Conservation (phyloP, 345 rosid species). For the Syzygium jambos region DNA sequence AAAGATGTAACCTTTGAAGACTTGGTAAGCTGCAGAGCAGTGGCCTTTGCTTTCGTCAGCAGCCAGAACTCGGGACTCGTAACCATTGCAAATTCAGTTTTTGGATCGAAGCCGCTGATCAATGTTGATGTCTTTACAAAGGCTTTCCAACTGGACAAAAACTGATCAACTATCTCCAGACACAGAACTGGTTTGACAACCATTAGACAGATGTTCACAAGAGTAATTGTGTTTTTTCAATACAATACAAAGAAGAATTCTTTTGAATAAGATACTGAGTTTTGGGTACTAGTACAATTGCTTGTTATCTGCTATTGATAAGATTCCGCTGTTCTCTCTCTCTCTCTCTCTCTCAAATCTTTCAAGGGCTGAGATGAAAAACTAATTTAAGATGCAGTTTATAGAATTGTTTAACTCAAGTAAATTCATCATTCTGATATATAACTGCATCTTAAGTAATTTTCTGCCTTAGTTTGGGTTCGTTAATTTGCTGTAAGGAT, state of each 20-base stretch:
- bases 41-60: conserved; percentile 1
- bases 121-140: not conserved
- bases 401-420: not conserved
- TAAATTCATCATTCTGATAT: not conserved
- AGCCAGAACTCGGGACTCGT: conserved; percentile 6
- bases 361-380: not conserved
- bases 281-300: not conserved
- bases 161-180: not conserved
- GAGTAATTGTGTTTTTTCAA: not conserved
- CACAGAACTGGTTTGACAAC: conserved; percentile 6
- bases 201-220: not conserved
- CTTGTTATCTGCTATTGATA: not conserved
- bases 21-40: not conserved
- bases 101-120: conserved; percentile 5
- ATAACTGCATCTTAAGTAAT: not conserved
- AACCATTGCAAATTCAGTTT: conserved; percentile 1
- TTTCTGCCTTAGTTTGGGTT: not conserved
- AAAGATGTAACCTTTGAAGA: not conserved
- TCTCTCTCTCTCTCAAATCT: no score
- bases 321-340: not conserved
- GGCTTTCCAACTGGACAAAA: conserved; percentile 2
- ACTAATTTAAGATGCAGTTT: no score
- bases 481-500: not conserved
- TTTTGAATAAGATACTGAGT: not conserved
- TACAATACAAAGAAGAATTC: not conserved